These are phyloP conservation scores for Cyphellophora attinorum DNA, from an alignment of 2,329 filamentous ascomycete species.

Conservation along the genomic window DNA sequence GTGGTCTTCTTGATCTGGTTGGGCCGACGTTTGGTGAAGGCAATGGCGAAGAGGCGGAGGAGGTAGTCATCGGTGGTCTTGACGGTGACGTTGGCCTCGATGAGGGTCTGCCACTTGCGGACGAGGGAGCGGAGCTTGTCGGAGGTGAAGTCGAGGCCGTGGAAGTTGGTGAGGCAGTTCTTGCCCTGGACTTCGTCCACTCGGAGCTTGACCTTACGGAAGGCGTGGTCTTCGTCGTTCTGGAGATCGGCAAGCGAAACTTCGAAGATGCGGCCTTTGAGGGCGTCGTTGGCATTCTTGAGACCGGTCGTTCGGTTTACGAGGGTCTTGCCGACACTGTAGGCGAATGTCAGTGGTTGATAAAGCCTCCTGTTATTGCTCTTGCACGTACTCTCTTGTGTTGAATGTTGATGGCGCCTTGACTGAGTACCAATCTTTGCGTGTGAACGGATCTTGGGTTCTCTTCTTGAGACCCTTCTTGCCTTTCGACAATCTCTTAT, in stretches of 20 bases:
- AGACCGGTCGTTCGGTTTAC: slow-evolving; percentile 99
- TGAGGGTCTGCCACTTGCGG: slow-evolving; percentile 98
- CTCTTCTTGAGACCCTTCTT: slow-evolving; percentile 99
- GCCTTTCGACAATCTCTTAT: slow-evolving; percentile 99
- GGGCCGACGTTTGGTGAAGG: slow-evolving; percentile 96
- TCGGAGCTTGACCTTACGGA: slow-evolving; percentile 98
- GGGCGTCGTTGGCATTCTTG: slow-evolving; percentile 98
- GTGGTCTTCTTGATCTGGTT: slow-evolving; percentile 99
- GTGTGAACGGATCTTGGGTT: slow-evolving; percentile 90
- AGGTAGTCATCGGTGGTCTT: slow-evolving; percentile 99
- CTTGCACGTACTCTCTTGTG: slow-evolving; percentile 84
- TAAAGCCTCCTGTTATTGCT: no score
- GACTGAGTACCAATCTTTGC: slow-evolving; percentile 98
- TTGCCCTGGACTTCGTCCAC: slow-evolving; percentile 99
- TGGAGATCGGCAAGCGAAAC: slow-evolving; percentile 97
- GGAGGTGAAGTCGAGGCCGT: slow-evolving; percentile 99
- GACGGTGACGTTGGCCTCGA: slow-evolving; percentile 99
- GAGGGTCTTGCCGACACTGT: slow-evolving; percentile 97
- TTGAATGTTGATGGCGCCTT: slow-evolving; percentile 97
- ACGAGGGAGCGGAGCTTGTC: slow-evolving; percentile 99
- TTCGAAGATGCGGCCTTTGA: slow-evolving; percentile 98
- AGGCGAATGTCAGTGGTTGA: no score
- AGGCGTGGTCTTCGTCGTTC: slow-evolving; percentile 99
- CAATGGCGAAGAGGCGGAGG: slow-evolving; percentile 96
- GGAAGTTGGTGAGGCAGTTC: slow-evolving; percentile 99